Conservation (phyloP, 2,329 filamentous ascomycete species). For the Didymella lethalis region DNA sequence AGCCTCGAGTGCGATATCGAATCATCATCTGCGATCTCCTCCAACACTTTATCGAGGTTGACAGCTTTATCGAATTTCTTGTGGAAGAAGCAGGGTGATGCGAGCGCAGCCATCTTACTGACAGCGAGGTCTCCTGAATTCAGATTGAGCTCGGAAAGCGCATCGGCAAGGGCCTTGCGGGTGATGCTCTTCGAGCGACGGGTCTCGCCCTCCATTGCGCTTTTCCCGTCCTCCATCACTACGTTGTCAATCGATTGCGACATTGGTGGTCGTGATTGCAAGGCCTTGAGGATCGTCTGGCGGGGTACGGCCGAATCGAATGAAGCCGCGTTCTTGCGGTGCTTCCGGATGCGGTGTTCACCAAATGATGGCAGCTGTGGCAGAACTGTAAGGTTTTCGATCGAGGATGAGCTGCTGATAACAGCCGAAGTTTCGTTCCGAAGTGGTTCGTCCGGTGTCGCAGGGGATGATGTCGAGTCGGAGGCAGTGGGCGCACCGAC, state of each 20-base stretch:
- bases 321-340: constrained; percentile 57
- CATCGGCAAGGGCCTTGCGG: constrained; percentile 67
- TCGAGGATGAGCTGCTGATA: constrained; percentile 45
- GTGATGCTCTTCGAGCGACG: constrained; percentile 41
- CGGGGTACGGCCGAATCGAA: constrained; percentile 71
- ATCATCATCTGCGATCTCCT: constrained; percentile 89
- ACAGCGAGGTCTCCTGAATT: constrained; percentile 53
- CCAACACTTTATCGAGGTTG: constrained; percentile 91
- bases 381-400: constrained; percentile 46
- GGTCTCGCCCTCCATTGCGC: constrained; percentile 39
- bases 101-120: constrained; percentile 69
- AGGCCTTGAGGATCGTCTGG: constrained; percentile 83
- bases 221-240: constrained; percentile 57
- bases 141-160: constrained; percentile 62
- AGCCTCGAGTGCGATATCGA: constrained; percentile 92
- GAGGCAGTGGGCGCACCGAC: constrained; percentile 40
- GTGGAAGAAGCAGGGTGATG: constrained; percentile 97
- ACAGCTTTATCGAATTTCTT: constrained; percentile 96
- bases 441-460: constrained; percentile 38
- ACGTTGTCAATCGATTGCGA: constrained; percentile 70
- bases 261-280: constrained; percentile 68
- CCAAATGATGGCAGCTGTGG: constrained; percentile 48
- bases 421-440: constrained; percentile 30
- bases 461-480: constrained; percentile 26
- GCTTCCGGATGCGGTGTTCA: constrained; percentile 48